Conservation (phyloP, 805 yeast species). For the Candida lessepsii region DNA sequence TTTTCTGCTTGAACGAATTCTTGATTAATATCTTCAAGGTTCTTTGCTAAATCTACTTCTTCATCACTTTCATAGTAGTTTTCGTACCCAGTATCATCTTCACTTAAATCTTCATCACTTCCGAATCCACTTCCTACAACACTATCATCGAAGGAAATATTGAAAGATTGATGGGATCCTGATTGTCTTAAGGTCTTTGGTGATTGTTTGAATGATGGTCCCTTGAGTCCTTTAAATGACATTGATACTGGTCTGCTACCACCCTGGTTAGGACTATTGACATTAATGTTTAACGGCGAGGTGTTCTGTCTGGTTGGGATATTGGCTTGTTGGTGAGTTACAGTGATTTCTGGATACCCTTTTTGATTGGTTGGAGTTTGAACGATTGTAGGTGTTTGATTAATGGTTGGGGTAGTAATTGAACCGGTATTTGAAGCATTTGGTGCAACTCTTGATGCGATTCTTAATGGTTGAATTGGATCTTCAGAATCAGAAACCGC, state of each 20-base stretch:
- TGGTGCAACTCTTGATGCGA: not conserved
- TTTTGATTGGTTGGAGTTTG: too few relatives aligned
- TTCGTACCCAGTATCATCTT: constrained; percentile 10
- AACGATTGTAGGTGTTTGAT: constrained; percentile 4
- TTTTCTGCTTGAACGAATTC: not conserved
- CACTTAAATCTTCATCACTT: constrained; percentile 21
- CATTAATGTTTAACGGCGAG: constrained; percentile 9
- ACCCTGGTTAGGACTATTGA: constrained; percentile 4
- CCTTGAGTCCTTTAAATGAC: constrained; percentile 64
- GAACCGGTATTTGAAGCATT: not conserved
- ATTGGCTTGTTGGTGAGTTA: constrained; percentile 14
- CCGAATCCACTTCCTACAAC: constrained; percentile 42
- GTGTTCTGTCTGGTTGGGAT: not conserved
- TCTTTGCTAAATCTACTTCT: constrained; percentile 7
- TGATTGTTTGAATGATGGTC: constrained; percentile 48
- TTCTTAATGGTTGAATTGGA: constrained; percentile 11
- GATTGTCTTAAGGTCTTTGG: constrained; percentile 29
- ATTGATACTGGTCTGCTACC: constrained; percentile 40
- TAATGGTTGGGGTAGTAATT: not conserved
- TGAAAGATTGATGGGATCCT: constrained; percentile 42
- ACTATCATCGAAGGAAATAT: constrained; percentile 31
- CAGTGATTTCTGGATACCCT: constrained; percentile 14
- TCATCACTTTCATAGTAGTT: constrained; percentile 10
- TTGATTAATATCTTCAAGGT: constrained; percentile 4
- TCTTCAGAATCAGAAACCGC: constrained; percentile 16